Conservation (phyloP, 495 filamentous ascomycete species). For the Hapsidospora chrysogenum region DNA sequence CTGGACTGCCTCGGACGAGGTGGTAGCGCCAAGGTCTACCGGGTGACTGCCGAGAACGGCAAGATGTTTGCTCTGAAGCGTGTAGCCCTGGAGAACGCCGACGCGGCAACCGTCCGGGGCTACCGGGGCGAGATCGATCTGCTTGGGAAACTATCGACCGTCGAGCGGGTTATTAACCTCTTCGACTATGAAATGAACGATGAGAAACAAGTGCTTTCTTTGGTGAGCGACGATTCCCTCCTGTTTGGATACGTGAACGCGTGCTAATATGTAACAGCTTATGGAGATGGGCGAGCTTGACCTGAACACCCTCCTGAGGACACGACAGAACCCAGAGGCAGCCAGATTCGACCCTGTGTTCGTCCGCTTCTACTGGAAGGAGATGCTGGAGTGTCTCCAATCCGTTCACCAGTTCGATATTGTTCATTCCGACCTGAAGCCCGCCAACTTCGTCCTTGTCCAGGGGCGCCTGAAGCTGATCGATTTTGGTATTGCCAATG, state of each 20-base stretch:
- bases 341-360: conserved; percentile 72
- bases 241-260: too few species aligned
- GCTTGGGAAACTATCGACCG: conserved; percentile 59
- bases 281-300: conserved; percentile 98
- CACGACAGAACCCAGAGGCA: conserved; percentile 50
- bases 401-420: conserved; percentile 79
- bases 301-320: conserved; percentile 64
- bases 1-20: conserved; percentile 83
- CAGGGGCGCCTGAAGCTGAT: conserved; percentile 74
- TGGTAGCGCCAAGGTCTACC: conserved; percentile 84
- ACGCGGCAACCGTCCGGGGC: conserved; percentile 64
- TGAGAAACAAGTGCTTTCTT: conserved; percentile 67
- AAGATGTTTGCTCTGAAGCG: conserved; percentile 89
- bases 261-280: conserved; percentile 31
- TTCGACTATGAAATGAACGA: conserved; percentile 90
- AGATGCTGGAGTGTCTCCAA: conserved; percentile 93
- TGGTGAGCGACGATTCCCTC: conserved; percentile 37
- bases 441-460: conserved; percentile 84
- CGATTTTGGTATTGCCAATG: conserved; percentile 94
- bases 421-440: conserved; percentile 92
- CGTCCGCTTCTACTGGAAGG: conserved; percentile 93
- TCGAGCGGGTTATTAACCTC: conserved; percentile 76
- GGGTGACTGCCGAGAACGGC: conserved; percentile 91
- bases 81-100: conserved; percentile 79
- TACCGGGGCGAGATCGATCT: conserved; percentile 97